Evolutionary conservation across 2,329 filamentous ascomycete species (phyloP).

Genomic region (Dothistroma septosporum): DNA sequence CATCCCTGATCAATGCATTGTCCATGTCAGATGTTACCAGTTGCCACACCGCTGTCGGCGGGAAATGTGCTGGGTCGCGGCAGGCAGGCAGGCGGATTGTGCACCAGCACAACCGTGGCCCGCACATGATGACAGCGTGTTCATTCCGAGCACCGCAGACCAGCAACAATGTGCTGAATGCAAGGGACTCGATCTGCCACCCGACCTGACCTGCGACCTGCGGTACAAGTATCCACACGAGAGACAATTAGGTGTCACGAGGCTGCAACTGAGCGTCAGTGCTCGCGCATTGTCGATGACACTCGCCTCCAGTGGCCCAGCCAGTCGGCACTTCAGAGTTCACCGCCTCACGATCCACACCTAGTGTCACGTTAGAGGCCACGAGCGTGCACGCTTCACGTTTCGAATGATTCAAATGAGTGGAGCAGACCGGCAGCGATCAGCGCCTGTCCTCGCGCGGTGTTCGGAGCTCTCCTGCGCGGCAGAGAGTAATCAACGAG

Average conservation of each 20-base stretch:
- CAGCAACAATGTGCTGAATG: conserved; percentile 3
- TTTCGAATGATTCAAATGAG: conserved; percentile 5
- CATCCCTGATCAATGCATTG: conserved; percentile 26
- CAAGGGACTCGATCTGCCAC: conserved; percentile 1
- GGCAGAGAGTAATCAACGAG: neutral
- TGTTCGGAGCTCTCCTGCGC: conserved; percentile 2
- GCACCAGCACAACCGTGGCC: conserved; percentile 1
- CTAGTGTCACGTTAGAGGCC: conserved; percentile 14
- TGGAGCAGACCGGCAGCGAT: conserved; percentile 2
- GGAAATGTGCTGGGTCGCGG: neutral
- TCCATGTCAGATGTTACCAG: conserved; percentile 12
- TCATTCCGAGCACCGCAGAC: conserved; percentile 4
- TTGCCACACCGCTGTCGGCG: conserved; percentile 12
- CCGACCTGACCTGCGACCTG: conserved; percentile 5
- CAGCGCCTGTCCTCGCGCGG: neutral
- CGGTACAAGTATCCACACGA: conserved; percentile 3
- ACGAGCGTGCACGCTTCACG: conserved; percentile 18
- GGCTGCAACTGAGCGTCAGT: conserved; percentile 10
- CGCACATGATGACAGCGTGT: conserved; percentile 1
- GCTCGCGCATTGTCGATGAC: conserved; percentile 17
- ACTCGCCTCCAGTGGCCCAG: conserved; percentile 21
- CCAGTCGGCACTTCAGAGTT: conserved; percentile 25
- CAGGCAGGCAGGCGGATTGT: neutral
- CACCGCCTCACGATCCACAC: conserved; percentile 25
- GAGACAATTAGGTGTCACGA: conserved; percentile 11